phyloP scores from a whole-genome alignment of 75 land plant species.

The Selaginella tamariscina region DNA sequence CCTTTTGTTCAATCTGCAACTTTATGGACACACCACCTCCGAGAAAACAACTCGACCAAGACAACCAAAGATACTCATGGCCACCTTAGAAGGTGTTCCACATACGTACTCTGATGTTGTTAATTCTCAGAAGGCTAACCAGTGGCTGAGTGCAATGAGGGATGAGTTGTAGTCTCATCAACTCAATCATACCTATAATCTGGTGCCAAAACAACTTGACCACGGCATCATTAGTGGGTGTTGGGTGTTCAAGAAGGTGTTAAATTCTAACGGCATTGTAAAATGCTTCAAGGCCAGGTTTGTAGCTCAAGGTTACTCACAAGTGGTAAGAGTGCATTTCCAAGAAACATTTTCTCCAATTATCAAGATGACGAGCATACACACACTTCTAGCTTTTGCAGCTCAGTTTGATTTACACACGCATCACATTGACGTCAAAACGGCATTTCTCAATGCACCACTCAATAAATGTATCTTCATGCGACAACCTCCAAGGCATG shows the following conservation, averaged over 20 bases:
- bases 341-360: conserved; percentile 3
- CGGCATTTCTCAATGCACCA: not conserved
- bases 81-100: not conserved
- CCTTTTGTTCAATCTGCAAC: not conserved
- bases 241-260: not conserved
- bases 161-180: not conserved
- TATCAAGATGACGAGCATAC: not conserved
- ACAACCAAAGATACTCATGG: not conserved
- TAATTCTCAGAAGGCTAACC: not conserved
- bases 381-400: conserved; percentile 1
- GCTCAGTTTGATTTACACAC: not conserved
- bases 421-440: conserved; percentile 12
- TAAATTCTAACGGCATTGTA: not conserved
- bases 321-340: not conserved
- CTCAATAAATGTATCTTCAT: too few species aligned
- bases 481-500: not conserved
- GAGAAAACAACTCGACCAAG: not conserved
- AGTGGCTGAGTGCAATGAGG: not conserved
- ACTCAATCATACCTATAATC: not conserved
- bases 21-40: not conserved
- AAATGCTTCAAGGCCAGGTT: conserved; percentile 1
- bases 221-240: not conserved
- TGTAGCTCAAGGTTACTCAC: conserved; percentile 9
- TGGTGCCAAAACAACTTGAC: not conserved
- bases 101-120: not conserved